Conservation (phyloP, 768 basidiomycete species). For the Gloeopeniophorella convolvens region DNA sequence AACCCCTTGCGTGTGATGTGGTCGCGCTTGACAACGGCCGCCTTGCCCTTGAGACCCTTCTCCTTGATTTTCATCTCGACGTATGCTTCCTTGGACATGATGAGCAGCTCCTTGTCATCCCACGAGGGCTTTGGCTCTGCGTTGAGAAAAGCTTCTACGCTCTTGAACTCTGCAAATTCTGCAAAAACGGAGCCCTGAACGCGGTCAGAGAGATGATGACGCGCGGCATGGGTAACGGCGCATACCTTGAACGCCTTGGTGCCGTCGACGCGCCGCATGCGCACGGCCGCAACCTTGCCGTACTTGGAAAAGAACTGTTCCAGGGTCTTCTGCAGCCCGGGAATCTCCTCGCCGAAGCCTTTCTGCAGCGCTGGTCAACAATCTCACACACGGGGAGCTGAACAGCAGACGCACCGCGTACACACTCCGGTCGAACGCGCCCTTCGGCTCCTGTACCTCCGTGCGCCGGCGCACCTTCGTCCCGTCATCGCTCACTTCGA, state of each 20-base stretch:
- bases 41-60: constrained; percentile 77
- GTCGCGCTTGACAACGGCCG: constrained; percentile 54
- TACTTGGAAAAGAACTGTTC: constrained; percentile 78
- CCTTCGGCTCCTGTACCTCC: constrained; percentile 72
- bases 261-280: constrained; percentile 77
- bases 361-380: constrained; percentile 45
- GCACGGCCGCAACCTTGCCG: constrained; percentile 71
- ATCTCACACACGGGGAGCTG: background rate
- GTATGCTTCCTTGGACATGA: constrained; percentile 90
- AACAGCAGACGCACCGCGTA: constrained; percentile 65
- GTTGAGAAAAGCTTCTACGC: constrained; percentile 68
- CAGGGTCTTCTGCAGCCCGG: constrained; percentile 60
- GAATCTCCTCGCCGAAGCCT: constrained; percentile 69
- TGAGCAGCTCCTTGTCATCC: constrained; percentile 66
- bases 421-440: constrained; percentile 74
- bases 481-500: constrained; percentile 71
- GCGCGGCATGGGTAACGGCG: background rate
- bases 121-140: constrained; percentile 79
- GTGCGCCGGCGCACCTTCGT: constrained; percentile 67
- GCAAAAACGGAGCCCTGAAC: constrained; percentile 83
- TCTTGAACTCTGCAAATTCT: constrained; percentile 71
- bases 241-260: constrained; percentile 84
- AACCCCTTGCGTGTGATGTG: constrained; percentile 51
- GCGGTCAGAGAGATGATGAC: background rate
- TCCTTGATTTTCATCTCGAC: constrained; percentile 96